Percentiles rank a stretch among this genome's conserved stretches.
Evolutionary conservation across 2,329 filamentous ascomycete species (phyloP).

Genomic region (Periconia sp.): DNA sequence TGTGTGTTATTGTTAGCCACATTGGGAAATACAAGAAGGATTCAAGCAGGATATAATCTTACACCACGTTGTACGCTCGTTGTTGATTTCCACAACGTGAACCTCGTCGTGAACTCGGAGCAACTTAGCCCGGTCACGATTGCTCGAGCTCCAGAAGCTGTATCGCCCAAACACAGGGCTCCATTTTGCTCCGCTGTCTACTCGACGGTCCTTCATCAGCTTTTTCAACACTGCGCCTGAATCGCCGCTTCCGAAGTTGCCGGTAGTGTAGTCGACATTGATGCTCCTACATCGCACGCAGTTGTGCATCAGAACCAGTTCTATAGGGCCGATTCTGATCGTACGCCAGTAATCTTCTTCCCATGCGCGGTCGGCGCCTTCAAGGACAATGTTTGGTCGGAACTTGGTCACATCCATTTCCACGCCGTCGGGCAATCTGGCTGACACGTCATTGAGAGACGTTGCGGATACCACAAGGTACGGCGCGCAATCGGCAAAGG

Average conservation of each 20-base stretch:
- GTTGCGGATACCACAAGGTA: constrained; percentile 71
- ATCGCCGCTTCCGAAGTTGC: constrained; percentile 40
- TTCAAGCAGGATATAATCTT: constrained; percentile 17
- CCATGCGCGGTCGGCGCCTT: constrained; percentile 44
- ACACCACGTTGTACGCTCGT: constrained; percentile 48
- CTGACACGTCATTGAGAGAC: constrained; percentile 68
- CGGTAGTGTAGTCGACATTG: constrained; percentile 52
- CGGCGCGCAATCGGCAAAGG: constrained; percentile 74
- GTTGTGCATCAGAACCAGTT: constrained; percentile 47
- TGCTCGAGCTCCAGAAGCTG: constrained; percentile 40
- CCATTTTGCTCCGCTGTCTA: constrained; percentile 50
- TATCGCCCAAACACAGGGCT: constrained; percentile 54
- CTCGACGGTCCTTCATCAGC: constrained; percentile 47
- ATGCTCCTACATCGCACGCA: constrained; percentile 50
- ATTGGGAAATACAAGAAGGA: neutral
- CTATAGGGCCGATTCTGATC: constrained; percentile 34
- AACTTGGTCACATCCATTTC: constrained; percentile 51
- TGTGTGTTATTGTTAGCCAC: neutral
- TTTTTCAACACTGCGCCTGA: constrained; percentile 48
- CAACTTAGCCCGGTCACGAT: constrained; percentile 1
- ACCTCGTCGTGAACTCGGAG: constrained; percentile 48
- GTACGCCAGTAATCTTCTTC: constrained; percentile 52
- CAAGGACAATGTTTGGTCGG: constrained; percentile 50
- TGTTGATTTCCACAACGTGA: constrained; percentile 42
- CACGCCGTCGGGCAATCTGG: constrained; percentile 36